Base-by-base conservation (phyloP, 2,329 filamentous ascomycete species). In the Nemania sp. region DNA sequence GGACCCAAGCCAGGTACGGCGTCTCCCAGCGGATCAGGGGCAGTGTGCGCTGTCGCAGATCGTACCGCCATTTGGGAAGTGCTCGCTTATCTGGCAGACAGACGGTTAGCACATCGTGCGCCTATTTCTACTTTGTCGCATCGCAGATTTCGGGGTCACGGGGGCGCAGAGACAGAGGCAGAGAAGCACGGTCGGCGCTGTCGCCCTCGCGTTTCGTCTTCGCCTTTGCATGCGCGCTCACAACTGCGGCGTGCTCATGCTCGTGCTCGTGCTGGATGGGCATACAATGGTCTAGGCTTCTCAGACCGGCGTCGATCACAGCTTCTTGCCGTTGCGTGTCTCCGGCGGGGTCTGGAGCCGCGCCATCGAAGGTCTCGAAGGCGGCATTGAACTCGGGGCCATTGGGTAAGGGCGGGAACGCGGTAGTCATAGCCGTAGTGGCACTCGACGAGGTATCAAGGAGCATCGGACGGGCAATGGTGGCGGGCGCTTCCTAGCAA, bases 21-120 rank as follows among this genome's bases (percentile, higher is more conserved):
- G 94, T 99, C 77, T 99, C 94, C 87, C 88, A 92, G 70, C 94
- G 86, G 51, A 97, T 86, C 54, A 97, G 80, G 58, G 93, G 93
- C 54, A 99, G 86, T 54, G 93, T 79, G 64, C 77, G 78, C 71
- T 96, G 88, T 70, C 94, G 90, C 63, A 96, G 75, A 58, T 78
- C 77, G 76, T 97, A 96, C 66, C 94, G 87, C 94, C 94, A 97
- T 80, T 73, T 73, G 49, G 94, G 92, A 54, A 99, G 84, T 62
- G 86, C 86, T 70, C 85, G 83, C 68, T 88, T 91, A 74, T 96
- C 91, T 96, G 62, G 52, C 42, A 30, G 31, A 42, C 39, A 43
- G 34, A 43, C 37, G 12, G 47, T 60, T 45, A 60, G 57, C 52
- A 51, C 43, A 45, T 44, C 28, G 22, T 36, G 22, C 43, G 15